These are phyloP conservation scores for Daldinia sp. DNA, from an alignment of 2,329 filamentous ascomycete species.

Conservation along the genomic window DNA sequence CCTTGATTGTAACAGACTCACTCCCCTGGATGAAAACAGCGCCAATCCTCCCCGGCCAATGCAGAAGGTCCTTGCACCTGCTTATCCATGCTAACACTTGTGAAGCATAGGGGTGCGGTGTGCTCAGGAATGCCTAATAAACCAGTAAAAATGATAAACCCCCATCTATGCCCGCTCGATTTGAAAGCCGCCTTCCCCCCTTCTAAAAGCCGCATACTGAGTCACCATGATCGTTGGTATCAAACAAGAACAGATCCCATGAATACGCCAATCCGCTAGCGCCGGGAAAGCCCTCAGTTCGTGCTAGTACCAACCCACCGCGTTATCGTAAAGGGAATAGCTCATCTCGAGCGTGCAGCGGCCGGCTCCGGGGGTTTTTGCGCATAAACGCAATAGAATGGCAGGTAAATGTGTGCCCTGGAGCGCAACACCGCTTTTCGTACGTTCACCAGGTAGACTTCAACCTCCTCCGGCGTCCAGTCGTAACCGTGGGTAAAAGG, in stretches of 20 bases:
- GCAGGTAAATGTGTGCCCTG: slow-evolving; percentile 59
- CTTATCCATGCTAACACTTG: not conserved
- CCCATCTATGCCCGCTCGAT: slow-evolving; percentile 11
- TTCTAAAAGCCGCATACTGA: slow-evolving; percentile 11
- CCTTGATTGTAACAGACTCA: slow-evolving; percentile 12
- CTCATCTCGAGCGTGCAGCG: slow-evolving; percentile 9
- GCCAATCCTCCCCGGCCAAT: not conserved
- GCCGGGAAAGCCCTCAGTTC: slow-evolving; percentile 15
- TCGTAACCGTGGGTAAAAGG: slow-evolving; percentile 30
- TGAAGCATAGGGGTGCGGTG: slow-evolving; percentile 9
- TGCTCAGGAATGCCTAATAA: slow-evolving; percentile 2
- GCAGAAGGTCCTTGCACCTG: not conserved
- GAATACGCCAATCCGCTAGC: slow-evolving; percentile 12
- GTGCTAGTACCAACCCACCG: slow-evolving; percentile 17
- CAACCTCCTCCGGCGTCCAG: slow-evolving; percentile 52
- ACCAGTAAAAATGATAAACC: not conserved
- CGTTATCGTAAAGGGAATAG: slow-evolving; percentile 4
- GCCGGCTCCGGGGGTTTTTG: slow-evolving; percentile 54
- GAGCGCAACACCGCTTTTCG: slow-evolving; percentile 53
- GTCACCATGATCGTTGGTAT: slow-evolving; percentile 22
- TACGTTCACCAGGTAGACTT: slow-evolving; percentile 60
- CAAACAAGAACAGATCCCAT: slow-evolving; percentile 16
- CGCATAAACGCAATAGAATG: slow-evolving; percentile 61
- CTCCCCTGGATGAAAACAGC: slow-evolving; percentile 5
- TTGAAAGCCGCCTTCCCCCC: not conserved